Base-by-base conservation (phyloP, 176 grass and related monocot species). In the Eremochloa ophiuroides region DNA sequence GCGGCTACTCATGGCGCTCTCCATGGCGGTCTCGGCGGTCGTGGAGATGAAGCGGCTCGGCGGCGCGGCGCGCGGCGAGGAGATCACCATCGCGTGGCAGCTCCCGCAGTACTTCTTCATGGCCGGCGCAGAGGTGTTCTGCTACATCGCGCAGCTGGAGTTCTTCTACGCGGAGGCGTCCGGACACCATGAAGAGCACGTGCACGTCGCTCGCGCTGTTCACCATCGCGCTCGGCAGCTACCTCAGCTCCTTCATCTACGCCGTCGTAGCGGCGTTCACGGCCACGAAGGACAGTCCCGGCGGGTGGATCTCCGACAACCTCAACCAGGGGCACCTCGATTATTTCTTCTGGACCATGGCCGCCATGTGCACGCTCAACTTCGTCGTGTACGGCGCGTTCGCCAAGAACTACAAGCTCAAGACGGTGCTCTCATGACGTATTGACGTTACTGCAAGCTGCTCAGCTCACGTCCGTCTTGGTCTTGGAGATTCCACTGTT, bases 121-220 rank as follows among this genome's bases (percentile, higher is more conserved):
- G 15, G 94, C 86, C 8, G 87, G 83, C 11, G 82, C 88, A 3
- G 94, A 97, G 78, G 79, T 88, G 11, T 96, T 96, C 73, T 86
- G 71, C 58, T 86, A 83, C 65, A 90, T 96, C 29, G 47, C 89
- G 13, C 87, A 90, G 76, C 83, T 96, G 2, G 90, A 96, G 82
- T 96, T 96, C 66, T 95, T 95, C 87, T 96, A 82, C 65, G 76
- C 51, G 18, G 87, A 96, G 86, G 89, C 90, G 51, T n/a, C 90
- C 93, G 29, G 87, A 92, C 42, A 85, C 87, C 20, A 95, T 95
- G 93, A 92, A 92, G 79, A 95, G 82, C 93, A 87, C 87, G 13
- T 95, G 93, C 75, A 92, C 85, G 33, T 80, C 93, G 68, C 83
- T 96, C 26, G 83, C 88, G n/a, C 69, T 96, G 40, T 85, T 96